phyloP scores from a whole-genome alignment of 78 protist genomes.

The Dictyostelium capitatum region DNA sequence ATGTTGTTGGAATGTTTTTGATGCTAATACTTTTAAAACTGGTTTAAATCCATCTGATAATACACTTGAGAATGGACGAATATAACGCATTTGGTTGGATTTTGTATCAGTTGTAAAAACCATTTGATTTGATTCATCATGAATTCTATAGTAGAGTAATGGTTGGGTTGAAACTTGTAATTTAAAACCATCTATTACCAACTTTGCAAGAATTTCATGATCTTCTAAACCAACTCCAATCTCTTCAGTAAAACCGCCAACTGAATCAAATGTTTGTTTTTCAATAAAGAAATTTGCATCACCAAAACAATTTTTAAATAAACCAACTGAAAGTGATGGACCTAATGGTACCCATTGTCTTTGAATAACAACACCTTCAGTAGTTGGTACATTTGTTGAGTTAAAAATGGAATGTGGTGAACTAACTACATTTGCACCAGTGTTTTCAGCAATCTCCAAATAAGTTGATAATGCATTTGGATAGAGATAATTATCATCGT shows the following conservation, averaged over 20 bases:
- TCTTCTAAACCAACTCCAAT: slow-evolving; percentile 79
- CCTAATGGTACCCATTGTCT: slow-evolving; percentile 78
- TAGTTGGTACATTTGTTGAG: not conserved
- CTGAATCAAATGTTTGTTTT: not conserved
- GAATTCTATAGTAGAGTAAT: slow-evolving; percentile 59
- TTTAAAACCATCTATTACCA: slow-evolving; percentile 21
- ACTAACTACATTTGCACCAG: slow-evolving; percentile 53
- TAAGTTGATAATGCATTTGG: slow-evolving; percentile 52
- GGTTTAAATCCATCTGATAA: slow-evolving; percentile 16
- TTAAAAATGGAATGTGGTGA: slow-evolving; percentile 62
- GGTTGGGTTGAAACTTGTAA: slow-evolving; percentile 53
- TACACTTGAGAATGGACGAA: slow-evolving; percentile 41
- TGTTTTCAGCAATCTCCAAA: slow-evolving; percentile 20
- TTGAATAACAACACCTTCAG: not conserved
- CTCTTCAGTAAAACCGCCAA: slow-evolving; percentile 79
- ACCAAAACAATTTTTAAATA: slow-evolving; percentile 78
- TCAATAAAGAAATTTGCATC: slow-evolving; percentile 72
- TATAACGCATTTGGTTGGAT: slow-evolving; percentile 78
- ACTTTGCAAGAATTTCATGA: slow-evolving; percentile 61
- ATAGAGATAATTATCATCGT: slow-evolving; percentile 73
- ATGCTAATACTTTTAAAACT: slow-evolving; percentile 56
- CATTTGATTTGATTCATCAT: slow-evolving; percentile 50
- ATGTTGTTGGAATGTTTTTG: not conserved
- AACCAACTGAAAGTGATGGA: slow-evolving; percentile 61
- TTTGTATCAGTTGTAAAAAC: slow-evolving; percentile 41